Base-by-base conservation (phyloP, 176 grass and related monocot genomes). In the Oryza australiensis region DNA sequence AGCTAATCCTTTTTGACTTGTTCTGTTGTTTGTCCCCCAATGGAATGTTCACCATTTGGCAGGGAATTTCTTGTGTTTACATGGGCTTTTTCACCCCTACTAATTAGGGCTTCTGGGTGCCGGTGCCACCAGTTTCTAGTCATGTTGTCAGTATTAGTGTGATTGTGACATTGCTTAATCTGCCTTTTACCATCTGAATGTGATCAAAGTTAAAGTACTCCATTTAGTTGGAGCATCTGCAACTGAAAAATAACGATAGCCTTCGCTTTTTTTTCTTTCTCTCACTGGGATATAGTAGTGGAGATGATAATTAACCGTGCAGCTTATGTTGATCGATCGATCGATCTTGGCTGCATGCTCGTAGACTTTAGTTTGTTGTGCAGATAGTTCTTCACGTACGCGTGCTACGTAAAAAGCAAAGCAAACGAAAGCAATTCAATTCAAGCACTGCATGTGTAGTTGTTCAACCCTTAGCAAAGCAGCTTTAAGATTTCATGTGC, bases 21-120 rank as follows among this genome's bases (percentile, higher is more conserved):
- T 35, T 35, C 29, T 1, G 26, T 9, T 28, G 40, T 70, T 64
- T 75, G 33, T 64, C 29, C 37, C 62, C 37, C n/a, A 4, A 33
- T 83, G 78, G 85, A 87, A 87, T 72, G 74, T 66, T 83, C 73
- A 72, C 28, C 41, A 14, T 51, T 49, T 60, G 23, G 38, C 2
- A 43, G 55, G 74, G 86, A 73, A 78, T 88, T 83, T 88, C 86
- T 71, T 9, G 67, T 24, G 86, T 88, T 83, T 78, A 82, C 80
- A 83, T 33, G 57, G 66, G 8, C 86, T 72, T 83, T 83, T 23
- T 60, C 55, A 60, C 55, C 35, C 13, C 65, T 68, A 28, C 28
- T 3, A 18, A 48, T 2, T 49, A 37, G 53, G 74, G 55, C 20
- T 16, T 16, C 6, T 55, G 49, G 34, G 30, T 18, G 63, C 27